Conservation (phyloP, 1,284 basidiomycete genomes). For the Trichosporon sp. region DNA sequence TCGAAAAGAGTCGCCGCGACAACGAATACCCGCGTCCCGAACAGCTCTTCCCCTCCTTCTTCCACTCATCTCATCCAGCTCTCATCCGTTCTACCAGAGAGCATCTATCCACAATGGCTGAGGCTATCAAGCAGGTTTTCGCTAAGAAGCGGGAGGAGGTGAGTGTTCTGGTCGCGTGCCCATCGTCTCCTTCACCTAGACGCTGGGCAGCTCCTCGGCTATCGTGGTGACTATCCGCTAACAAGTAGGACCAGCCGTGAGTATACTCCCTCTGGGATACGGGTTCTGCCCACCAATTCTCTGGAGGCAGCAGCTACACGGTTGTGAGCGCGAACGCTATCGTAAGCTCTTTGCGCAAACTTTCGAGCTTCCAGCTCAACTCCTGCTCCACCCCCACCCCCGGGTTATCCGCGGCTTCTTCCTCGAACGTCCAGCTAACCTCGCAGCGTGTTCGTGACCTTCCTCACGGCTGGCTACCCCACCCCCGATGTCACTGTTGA, state of each 20-base stretch:
- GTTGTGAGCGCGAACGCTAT: not conserved
- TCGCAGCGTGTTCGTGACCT: conserved; percentile 72
- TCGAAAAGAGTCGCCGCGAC: not conserved
- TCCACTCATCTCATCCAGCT: not conserved
- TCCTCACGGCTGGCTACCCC: conserved; percentile 88
- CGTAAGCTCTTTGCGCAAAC: not conserved
- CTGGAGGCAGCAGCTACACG: not conserved
- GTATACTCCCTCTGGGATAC: conserved; percentile 2
- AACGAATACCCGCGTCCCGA: not conserved
- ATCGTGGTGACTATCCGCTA: not conserved
- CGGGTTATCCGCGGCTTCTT: not conserved
- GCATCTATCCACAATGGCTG: conserved; percentile 55
- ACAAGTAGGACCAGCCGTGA: conserved; percentile 39
- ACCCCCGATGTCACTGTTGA: conserved; percentile 73
- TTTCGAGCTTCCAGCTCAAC: not conserved
- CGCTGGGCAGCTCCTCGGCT: not conserved
- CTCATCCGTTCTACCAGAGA: not conserved
- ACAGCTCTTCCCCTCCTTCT: not conserved
- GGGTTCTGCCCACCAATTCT: not conserved
- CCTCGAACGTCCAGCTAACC: not conserved
- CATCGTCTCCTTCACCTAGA: not conserved
- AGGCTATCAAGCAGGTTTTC: conserved; percentile 70
- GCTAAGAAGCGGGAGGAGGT: conserved; percentile 66
- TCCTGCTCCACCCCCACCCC: not conserved
- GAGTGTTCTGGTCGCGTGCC: conserved; percentile 11